Conservation (phyloP, 192 early-diverging fungal genomes). For the Backusella tarrabulga region DNA sequence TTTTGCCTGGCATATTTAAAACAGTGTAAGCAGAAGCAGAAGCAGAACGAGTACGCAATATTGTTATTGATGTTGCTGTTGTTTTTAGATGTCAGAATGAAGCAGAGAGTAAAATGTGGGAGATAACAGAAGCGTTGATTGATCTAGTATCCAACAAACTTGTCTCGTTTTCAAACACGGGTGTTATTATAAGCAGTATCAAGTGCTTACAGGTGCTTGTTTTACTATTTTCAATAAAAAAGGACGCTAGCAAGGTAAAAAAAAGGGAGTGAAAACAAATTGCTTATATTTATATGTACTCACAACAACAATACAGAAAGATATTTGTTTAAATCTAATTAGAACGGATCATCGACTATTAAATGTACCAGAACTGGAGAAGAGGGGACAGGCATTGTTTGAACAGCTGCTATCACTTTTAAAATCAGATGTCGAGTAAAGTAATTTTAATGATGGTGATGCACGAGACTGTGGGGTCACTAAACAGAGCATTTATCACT, state of each 20-base stretch:
- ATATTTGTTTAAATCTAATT: constrained; percentile 34
- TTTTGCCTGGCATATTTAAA: constrained; percentile 27
- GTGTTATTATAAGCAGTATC: constrained; percentile 30
- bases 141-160: constrained; percentile 13
- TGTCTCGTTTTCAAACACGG: constrained; percentile 27
- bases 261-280: not conserved
- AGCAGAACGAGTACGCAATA: no score
- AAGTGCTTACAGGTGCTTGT: constrained; percentile 40
- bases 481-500: no score
- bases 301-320: constrained; percentile 15
- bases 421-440: constrained; percentile 7
- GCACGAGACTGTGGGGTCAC: constrained; percentile 13
- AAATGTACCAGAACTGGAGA: constrained; percentile 19
- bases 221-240: constrained; percentile 25
- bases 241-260: not conserved
- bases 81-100: constrained; percentile 34
- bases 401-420: constrained; percentile 17
- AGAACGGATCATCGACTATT: constrained; percentile 37
- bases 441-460: not conserved
- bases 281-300: not conserved
- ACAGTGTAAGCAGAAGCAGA: constrained; percentile 32
- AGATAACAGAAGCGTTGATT: constrained; percentile 21
- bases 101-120: constrained; percentile 37
- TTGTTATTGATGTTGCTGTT: no score
- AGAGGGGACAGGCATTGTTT: constrained; percentile 31